These are phyloP conservation scores for Oxalis stricta DNA, from an alignment of 441 rosid species.

Conservation along the genomic window DNA sequence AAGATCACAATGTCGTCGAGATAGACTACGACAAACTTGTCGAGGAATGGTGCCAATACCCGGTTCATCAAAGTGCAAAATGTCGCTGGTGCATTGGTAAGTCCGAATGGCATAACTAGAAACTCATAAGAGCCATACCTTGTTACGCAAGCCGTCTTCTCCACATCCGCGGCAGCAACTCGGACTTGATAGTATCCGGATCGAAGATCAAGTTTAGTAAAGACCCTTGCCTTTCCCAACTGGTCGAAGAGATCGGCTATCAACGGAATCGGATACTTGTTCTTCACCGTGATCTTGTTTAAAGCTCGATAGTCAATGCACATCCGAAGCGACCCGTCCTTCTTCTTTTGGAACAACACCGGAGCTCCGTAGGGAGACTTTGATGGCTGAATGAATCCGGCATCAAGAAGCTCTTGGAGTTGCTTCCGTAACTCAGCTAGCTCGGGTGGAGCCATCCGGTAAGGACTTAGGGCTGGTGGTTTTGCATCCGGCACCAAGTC, in stretches of 20 bases:
- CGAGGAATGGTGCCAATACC: not conserved
- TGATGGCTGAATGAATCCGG: rapidly evolving
- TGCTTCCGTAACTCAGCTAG: not conserved
- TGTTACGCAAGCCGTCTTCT: not conserved
- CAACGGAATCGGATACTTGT: not conserved
- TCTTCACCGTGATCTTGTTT: not conserved
- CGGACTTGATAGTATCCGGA: not conserved
- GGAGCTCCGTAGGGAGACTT: not conserved
- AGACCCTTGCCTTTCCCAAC: not conserved
- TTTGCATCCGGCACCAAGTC: not conserved
- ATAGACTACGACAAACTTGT: not conserved
- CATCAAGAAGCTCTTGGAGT: not conserved
- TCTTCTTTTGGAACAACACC: not conserved
- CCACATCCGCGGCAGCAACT: not conserved
- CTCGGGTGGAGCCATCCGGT: rapidly evolving
- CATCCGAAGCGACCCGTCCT: not conserved
- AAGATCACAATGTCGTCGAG: not conserved
- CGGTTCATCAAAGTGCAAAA: not conserved
- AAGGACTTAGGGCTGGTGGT: rapidly evolving
- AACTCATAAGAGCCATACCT: not conserved
- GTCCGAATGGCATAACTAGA: not conserved
- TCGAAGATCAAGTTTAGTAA: not conserved
- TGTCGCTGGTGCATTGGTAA: not conserved
- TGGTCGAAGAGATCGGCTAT: not conserved
- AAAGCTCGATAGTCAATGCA: constrained; percentile 2